phyloP scores from a whole-genome alignment of 192 early-diverging fungal species.

The Umbelopsis isabellina region DNA sequence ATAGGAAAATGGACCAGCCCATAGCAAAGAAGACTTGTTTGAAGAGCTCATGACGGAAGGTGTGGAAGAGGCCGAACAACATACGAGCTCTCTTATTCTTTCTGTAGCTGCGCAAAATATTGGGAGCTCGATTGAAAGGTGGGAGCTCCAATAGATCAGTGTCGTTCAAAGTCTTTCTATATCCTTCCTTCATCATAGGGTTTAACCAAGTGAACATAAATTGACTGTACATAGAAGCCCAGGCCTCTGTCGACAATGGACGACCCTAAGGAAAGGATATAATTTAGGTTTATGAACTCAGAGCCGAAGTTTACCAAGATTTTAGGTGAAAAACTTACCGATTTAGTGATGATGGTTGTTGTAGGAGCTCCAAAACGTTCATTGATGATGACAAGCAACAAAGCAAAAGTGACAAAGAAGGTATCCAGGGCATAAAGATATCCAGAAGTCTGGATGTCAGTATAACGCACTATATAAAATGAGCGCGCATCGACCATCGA shows the following conservation, averaged over 20 bases:
- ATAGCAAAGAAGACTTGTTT: constrained; percentile 38
- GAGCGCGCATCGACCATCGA: constrained; percentile 34
- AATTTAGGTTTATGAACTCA: neutral
- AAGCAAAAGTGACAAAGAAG: constrained; percentile 12
- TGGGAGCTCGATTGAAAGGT: constrained; percentile 47
- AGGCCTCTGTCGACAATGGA: constrained; percentile 31
- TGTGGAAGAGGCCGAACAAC: neutral
- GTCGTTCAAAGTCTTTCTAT: constrained; percentile 48
- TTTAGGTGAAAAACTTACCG: constrained; percentile 20
- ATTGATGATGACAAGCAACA: constrained; percentile 31
- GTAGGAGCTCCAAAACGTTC: constrained; percentile 31
- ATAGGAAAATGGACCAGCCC: constrained; percentile 36
- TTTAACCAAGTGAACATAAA: constrained; percentile 59
- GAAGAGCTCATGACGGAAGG: constrained; percentile 47
- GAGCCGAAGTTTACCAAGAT: constrained; percentile 19
- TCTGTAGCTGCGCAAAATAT: constrained; percentile 25
- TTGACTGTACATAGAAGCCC: constrained; percentile 36
- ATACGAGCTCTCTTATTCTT: constrained; percentile 21
- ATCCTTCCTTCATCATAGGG: constrained; percentile 55
- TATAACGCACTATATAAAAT: constrained; percentile 27
- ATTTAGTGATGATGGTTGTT: constrained; percentile 23
- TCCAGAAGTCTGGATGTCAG: constrained; percentile 1
- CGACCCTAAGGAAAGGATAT: constrained; percentile 25
- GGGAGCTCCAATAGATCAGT: constrained; percentile 56
- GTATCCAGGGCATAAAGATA: constrained; percentile 29